Base-by-base conservation (phyloP, 495 filamentous ascomycete genomes). In the Penicillium longicatenatum region DNA sequence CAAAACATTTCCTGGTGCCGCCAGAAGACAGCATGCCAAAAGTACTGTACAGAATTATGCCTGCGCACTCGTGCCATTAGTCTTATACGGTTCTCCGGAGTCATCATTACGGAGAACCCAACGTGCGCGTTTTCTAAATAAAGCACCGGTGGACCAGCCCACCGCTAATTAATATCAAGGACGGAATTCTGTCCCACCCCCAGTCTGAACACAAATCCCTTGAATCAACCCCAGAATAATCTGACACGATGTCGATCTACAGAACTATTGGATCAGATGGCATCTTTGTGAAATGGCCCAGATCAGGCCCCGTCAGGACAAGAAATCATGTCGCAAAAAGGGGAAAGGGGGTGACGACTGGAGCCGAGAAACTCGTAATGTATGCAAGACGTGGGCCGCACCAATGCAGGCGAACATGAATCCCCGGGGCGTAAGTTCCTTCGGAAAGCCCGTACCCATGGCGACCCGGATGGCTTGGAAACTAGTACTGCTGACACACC, bases 401-500 rank as follows among this genome's bases (percentile, higher is more conserved):
- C 45, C 24, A 48, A 12, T 30, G 45, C 45, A 47, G 21, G 14
- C 6, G 14, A 24, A 24, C 12, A 26, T 37, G 33, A 14, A 22
- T 24, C 44, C 16, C 9, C 21, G 17, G 30, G 41, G 47, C 33
- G 31, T 50, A n/a, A 50, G 41, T 42, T 52, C 46, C 44, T 54
- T 37, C 43, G 52, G 48, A 21, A 39, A 41, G 26, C 33, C 41
- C 14, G 52, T 45, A 53, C 29, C 58, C 53, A 46, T 55, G 53
- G 42, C 58, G 52, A 51, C 58, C 60, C 33, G 55, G 52, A 58
- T 68, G 58, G 48, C 60, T 63, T 66, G 63, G 50, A 63, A 66
- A 68, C 57, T 57, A 56, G 55, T 59, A 44, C 26, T 46, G 43
- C 14, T 50, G 31, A 44, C 24, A 53, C 54, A 54, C 52, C 60